Base-by-base conservation (phyloP, 192 early-diverging fungal species). In the Phlyctochytrium arcticum region DNA sequence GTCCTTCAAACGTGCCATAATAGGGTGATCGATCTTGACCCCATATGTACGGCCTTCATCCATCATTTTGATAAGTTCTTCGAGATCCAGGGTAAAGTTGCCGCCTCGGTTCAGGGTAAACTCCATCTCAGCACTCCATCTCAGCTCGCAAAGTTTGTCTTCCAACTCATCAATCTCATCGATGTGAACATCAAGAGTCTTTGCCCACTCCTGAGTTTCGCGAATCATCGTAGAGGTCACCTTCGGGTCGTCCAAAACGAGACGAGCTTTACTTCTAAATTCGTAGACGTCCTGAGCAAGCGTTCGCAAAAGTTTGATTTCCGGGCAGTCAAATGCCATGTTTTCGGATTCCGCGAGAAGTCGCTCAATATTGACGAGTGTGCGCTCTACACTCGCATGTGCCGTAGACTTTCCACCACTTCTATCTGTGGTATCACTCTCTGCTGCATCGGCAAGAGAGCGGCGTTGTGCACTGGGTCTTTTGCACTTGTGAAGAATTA, bases 241-340 rank as follows among this genome's bases (percentile, higher is more conserved):
- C 21, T 60, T 36, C 10, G 44, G 29, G 9, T 19, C 33, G 12
- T 46, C 48, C 58, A 68, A 7, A 7, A 53, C 57, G 8, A 32
- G 17, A 7, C 57, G n/a, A 1, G 65, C 65, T 30, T 60, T 21
- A 33, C 26, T 24, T 12, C 48, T 46, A 32, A 68, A 68, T 32
- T 68, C 65, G 30, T 48, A 37, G 2, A 68, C 57, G 32, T 31
- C 29, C 10, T 6, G 42, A 29, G 48, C 55, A 9, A 68, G 48
- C 3, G 44, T 44, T 33, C 58, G 48, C 31, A 75, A 23, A 12
- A 48, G 26, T 19, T 68, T 62, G 12, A 72, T 69, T 48, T 71
- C 74, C 23, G 68, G 74, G n/a, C 60, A 56, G 24, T 71, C 74
- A 31, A 71, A 67, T 21, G 69, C 37, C 15, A 71, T 46, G 17